Evolutionary conservation across 2,329 filamentous ascomycete genomes (phyloP), one percentile per base, ranked within the genome.

Genomic region (Lachnellula subtilissima): DNA sequence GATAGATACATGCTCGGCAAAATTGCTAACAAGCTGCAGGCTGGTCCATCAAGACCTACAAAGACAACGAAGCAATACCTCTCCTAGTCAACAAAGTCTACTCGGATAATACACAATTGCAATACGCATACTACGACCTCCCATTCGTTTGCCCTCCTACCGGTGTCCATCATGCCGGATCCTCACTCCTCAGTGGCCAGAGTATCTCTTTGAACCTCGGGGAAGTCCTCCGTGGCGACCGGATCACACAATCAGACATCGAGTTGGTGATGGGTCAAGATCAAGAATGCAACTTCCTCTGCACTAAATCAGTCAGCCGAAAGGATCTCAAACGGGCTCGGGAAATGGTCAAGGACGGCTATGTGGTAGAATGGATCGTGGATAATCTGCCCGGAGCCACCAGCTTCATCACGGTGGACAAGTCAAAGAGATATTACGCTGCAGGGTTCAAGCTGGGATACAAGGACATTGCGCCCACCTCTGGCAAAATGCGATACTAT

Each of bases 71-170:
- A 64, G 78, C 84, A 11, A 87, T 96, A 40, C 90, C 91, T 1
- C 78, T 96, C n/a, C 84, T 93, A 54, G 88, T 94, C 62, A 96
- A 96, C 76, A 96, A 96, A 72, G 86, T 92, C 65, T 95, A 92
- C 73, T 95, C 90, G 54, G 91, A 95, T 73, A 86, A 89, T 66
- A 94, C 89, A 7, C 87, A 94, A 70, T 77, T 96, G n/a, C 90
- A 95, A 71, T 95, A 91, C 81, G 90, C 90, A 64, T 96, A 93
- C 75, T 89, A 87, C 70, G 88, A 94, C 65, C 84, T 95, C 1
- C 90, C 91, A 7, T 96, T 95, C 70, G 88, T 93, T 53, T 95
- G 90, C 68, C 88, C 88, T 11, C 87, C 89, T 1, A 88, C 85
- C 8, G 88, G 88, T 50, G 78, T 82, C 59, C 79, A 76, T 60